Base-by-base conservation (phyloP, 176 grass and related monocot genomes). In the Juncus inflexus region DNA sequence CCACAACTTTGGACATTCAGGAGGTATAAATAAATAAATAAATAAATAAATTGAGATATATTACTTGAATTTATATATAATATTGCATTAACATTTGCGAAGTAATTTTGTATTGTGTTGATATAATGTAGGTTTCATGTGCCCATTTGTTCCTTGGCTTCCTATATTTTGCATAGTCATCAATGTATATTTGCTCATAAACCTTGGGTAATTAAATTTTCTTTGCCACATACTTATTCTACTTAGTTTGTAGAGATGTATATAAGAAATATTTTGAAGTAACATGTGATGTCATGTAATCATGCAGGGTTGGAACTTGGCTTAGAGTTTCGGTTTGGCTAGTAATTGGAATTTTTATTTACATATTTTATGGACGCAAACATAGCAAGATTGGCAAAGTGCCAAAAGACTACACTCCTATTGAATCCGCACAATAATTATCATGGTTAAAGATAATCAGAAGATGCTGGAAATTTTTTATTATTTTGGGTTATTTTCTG, bases 181-280 rank as follows among this genome's bases (percentile, higher is more conserved):
- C 77, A 95, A 95, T 9, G 51, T 65, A 40, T 95, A 95, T 66
- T 77, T 95, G 55, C 82, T 95, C 52, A 82, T 95, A 76, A 86
- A 83, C 73, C 79, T 95, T 36, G 62, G 70, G 78, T 74, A 75
- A 74, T 50, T 28, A 28, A 38, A 8, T 36, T 62, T 12, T 73
- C 38, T 35, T 41, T 4, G 37, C 37, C n/a, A 50, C 42, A 15
- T 51, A 7, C 3, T 35, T 9, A 1, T 57, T 2, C 53, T 58
- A n/a, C 39, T 6, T 8, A 5, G 2, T 38, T 63, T 12, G 39
- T n/a, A n/a, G 9, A 12, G 8, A 35, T 42, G 9, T 28, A 62
- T 62, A 13, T 10, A 52, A 38, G 56, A 45, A 50, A 2, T 74
- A 47, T 11, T 38, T 47, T 50, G 14, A 14, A 35, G 35, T 62